These are phyloP conservation scores for Myxozyma lipomycoides DNA, from an alignment of 805 yeast genomes.

Conservation along the genomic window DNA sequence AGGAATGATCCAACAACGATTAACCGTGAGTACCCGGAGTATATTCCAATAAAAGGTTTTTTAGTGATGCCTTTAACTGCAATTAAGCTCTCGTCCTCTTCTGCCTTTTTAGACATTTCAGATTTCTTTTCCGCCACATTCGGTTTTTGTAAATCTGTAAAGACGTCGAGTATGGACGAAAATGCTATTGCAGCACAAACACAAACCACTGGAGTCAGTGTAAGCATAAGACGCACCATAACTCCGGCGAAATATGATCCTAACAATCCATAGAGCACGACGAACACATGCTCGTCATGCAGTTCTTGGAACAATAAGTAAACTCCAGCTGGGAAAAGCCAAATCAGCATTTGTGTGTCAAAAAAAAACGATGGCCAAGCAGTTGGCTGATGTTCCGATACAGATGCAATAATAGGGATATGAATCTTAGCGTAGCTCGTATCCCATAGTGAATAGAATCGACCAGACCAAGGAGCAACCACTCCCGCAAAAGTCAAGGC, in stretches of 20 bases:
- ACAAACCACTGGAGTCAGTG: constrained; percentile 94
- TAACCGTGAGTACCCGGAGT: constrained; percentile 47
- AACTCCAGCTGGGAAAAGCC: constrained; percentile 98
- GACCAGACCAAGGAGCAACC: constrained; percentile 99
- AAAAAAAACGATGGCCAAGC: constrained; percentile 99
- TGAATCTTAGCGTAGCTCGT: constrained; percentile 96
- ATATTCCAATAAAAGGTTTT: constrained; percentile 23
- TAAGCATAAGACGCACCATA: constrained; percentile 96
- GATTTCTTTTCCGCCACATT: not conserved
- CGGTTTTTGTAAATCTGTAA: constrained; percentile 52
- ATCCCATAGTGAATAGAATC: constrained; percentile 98
- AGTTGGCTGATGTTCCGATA: constrained; percentile 99
- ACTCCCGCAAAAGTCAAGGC: constrained; percentile 83
- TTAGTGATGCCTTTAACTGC: constrained; percentile 5
- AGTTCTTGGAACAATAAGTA: constrained; percentile 85
- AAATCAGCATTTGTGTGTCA: constrained; percentile 85
- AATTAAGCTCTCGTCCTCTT: constrained; percentile 3
- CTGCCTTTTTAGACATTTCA: not conserved
- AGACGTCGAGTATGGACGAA: constrained; percentile 77
- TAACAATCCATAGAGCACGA: constrained; percentile 86
- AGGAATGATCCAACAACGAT: constrained; percentile 64
- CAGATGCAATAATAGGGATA: constrained; percentile 97
- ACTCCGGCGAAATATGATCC: constrained; percentile 98
- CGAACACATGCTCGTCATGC: constrained; percentile 86
- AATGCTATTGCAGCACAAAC: constrained; percentile 87